These are phyloP conservation scores for Wickerhamomyces sp. DNA, from an alignment of 1,139 yeast genomes.

Conservation along the genomic window DNA sequence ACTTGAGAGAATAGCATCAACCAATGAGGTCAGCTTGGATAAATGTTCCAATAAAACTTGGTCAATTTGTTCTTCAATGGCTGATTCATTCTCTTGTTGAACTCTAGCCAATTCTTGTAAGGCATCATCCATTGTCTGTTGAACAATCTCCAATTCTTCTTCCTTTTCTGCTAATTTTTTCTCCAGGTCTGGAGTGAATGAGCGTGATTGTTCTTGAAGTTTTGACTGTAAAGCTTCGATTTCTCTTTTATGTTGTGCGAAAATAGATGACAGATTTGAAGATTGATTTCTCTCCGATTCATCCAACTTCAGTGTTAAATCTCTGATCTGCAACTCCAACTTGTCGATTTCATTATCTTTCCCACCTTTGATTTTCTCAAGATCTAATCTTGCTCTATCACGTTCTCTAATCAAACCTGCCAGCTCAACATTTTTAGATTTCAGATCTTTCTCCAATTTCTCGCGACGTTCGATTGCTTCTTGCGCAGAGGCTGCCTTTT, in stretches of 20 bases:
- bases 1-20: constrained; percentile 69
- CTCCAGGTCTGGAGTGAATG: constrained; percentile 33
- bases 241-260: constrained; percentile 60
- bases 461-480: constrained; percentile 86
- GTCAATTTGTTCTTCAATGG: constrained; percentile 57
- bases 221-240: constrained; percentile 39
- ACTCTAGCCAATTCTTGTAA: constrained; percentile 53
- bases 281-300: constrained; percentile 66
- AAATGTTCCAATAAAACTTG: constrained; percentile 46
- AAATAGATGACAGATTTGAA: constrained; percentile 55
- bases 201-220: constrained; percentile 26
- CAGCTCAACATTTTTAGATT: constrained; percentile 79
- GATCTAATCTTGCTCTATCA: constrained; percentile 80
- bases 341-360: constrained; percentile 66
- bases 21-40: constrained; percentile 47
- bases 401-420: constrained; percentile 89
- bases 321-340: constrained; percentile 61
- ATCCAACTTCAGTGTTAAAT: constrained; percentile 53
- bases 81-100: constrained; percentile 49
- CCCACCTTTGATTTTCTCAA: constrained; percentile 66
- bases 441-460: constrained; percentile 75
- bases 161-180: constrained; percentile 60
- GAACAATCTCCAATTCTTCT: constrained; percentile 74
- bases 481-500: constrained; percentile 88
- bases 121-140: constrained; percentile 75